Base-by-base conservation (phyloP, 139 green algal genomes). In the Asterochloris sp. region DNA sequence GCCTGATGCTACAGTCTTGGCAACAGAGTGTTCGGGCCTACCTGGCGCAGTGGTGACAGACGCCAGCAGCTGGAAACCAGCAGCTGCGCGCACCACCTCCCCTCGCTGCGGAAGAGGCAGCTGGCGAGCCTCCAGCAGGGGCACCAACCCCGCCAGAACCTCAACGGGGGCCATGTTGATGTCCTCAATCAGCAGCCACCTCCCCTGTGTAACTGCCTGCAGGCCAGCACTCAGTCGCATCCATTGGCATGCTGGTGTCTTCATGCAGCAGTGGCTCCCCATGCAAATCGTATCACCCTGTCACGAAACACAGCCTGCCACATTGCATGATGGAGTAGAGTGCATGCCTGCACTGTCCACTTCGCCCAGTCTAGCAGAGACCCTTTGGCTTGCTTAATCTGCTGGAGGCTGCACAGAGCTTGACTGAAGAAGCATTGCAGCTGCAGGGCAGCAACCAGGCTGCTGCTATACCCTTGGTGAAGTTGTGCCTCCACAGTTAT, bases 101-200 rank as follows among this genome's bases (percentile, higher is more conserved):
- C 85, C 95, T 6, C 93, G 87, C 17, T 92, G 87, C 11, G 92
- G 89, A n/a, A 98, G 88, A 68, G 90, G 78, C 74, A 98, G 88
- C 62, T 84, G 87, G 24, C 95, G 83, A 13, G 81, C 84, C 78
- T 98, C 95, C 61, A 98, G 85, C 77, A 99, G 85, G 11, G 95
- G 93, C 28, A 92, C 85, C 74, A 99, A 85, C 0, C 93, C 90
- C 0, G 97, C 93, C 26, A 99, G 84, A 71, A 99, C 92, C 77
- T 99, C 96, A 4, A 92, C 83, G 0, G 96, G 95, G 1, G 97
- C 97, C 82, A 94, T 83, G 88, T 99, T 94, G 38, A 98, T 89
- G 85, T 98, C 94, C 84, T 99, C 97, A 19, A 99, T 87, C 29
- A 99, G 79, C 80, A 99, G 82, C 97, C 97, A 99, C 12, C 89